Percentiles rank a stretch among this genome's conserved stretches.
Evolutionary conservation across 768 basidiomycete species (phyloP).

Genomic region (Paxillus rubicundulus): DNA sequence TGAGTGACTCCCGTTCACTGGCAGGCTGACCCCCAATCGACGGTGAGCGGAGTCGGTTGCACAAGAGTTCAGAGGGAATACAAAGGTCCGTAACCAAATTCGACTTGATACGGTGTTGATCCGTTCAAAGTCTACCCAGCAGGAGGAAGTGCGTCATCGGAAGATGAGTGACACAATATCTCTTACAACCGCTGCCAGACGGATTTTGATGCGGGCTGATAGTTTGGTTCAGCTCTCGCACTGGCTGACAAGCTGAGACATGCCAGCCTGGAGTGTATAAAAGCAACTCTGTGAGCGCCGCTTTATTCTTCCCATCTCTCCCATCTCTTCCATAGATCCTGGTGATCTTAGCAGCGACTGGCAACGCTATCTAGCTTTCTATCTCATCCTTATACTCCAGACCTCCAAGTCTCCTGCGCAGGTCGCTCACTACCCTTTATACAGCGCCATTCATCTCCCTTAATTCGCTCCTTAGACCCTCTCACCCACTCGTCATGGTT

Average conservation of each 20-base stretch:
- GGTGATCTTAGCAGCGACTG: conserved; percentile 44
- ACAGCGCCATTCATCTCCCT: not conserved
- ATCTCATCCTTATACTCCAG: conserved; percentile 17
- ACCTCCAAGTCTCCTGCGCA: conserved; percentile 21
- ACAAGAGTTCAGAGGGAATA: not conserved
- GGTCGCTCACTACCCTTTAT: conserved; percentile 19
- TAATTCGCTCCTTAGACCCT: conserved; percentile 13
- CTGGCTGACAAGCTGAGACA: conserved; percentile 14
- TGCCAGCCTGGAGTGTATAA: conserved; percentile 19
- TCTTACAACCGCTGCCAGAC: not conserved
- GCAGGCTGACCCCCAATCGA: too few relatives aligned
- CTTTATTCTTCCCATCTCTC: conserved; percentile 21
- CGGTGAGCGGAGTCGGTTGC: too few relatives aligned
- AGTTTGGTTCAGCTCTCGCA: conserved; percentile 10
- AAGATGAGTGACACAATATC: not conserved
- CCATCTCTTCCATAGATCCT: conserved; percentile 47
- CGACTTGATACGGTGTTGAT: too few relatives aligned
- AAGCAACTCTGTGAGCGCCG: conserved; percentile 4
- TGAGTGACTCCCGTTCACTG: too few relatives aligned
- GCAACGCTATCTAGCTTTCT: conserved; percentile 15
- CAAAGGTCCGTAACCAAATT: not conserved
- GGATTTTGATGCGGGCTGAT: conserved; percentile 9
- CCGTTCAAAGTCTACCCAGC: too few relatives aligned
- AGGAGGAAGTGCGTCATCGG: too few relatives aligned
- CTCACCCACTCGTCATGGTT: conserved; percentile 42